Conservation (phyloP, 768 basidiomycete species). For the Leccinum truebloodii region DNA sequence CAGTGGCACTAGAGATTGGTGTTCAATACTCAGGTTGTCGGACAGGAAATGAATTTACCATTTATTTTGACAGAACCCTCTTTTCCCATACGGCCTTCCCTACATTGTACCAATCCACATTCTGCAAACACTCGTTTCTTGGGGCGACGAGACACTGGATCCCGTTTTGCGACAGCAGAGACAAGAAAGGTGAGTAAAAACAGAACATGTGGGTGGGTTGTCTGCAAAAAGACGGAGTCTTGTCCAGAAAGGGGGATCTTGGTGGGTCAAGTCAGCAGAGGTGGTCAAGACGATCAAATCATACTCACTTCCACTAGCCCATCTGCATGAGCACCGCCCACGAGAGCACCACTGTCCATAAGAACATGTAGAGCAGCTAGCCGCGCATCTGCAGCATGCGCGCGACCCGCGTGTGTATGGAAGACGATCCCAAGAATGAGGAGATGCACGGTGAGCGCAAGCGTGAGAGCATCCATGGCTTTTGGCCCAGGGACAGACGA, state of each 20-base stretch:
- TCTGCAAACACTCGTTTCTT: conserved; percentile 69
- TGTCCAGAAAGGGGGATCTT: conserved; percentile 36
- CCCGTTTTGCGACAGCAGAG: conserved; percentile 65
- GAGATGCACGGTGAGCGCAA: conserved; percentile 53
- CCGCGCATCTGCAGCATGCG: conserved; percentile 47
- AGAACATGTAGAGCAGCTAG: conserved; percentile 63
- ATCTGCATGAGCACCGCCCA: conserved; percentile 35
- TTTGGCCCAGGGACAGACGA: conserved; percentile 19
- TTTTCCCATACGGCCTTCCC: conserved; percentile 43
- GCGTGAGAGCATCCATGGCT: conserved; percentile 33
- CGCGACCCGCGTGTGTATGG: conserved; percentile 58
- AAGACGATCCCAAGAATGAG: conserved; percentile 64
- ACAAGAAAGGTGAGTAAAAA: conserved; percentile 68
- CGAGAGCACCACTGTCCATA: conserved; percentile 57
- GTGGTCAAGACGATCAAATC: conserved; percentile 18
- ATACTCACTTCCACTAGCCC: conserved; percentile 40
- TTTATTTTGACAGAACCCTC: conserved; percentile 14
- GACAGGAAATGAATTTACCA: conserved; percentile 8
- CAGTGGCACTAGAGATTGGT: conserved; percentile 43
- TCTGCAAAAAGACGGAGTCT: conserved; percentile 52
- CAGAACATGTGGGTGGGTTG: conserved; percentile 68
- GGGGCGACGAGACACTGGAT: conserved; percentile 72
- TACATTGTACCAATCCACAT: conserved; percentile 55
- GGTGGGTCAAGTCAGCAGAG: not conserved
- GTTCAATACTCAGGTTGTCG: not conserved